Evolutionary conservation across 2,329 filamentous ascomycete species (phyloP).

Genomic region (Podosphaera fusca): DNA sequence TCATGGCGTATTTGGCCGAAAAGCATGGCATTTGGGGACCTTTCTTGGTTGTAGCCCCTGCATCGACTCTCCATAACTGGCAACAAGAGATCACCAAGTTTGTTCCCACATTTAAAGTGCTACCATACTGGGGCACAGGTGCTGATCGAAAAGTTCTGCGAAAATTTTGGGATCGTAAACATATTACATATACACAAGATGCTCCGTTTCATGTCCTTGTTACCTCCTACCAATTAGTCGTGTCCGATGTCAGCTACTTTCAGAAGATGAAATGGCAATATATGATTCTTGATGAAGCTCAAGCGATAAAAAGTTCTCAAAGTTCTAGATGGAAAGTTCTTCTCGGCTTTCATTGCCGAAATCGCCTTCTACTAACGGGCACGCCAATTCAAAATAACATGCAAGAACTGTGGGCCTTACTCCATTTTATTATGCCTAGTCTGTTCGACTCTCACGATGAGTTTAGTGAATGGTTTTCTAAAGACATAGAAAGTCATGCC

Average conservation of each 20-base stretch:
- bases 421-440: slow-evolving; percentile 99
- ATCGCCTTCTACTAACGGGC: slow-evolving; percentile 77
- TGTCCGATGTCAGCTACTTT: slow-evolving; percentile 90
- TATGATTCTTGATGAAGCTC: slow-evolving; percentile 97
- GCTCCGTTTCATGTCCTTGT: slow-evolving; percentile 89
- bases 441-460: slow-evolving; percentile 87
- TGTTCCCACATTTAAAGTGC: slow-evolving; percentile 78
- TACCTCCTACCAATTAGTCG: slow-evolving; percentile 91
- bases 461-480: slow-evolving; percentile 85
- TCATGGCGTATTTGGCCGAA: slow-evolving; percentile 96
- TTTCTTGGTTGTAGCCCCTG: slow-evolving; percentile 86
- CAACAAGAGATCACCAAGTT: slow-evolving; percentile 94
- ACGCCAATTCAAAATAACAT: slow-evolving; percentile 99
- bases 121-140: slow-evolving; percentile 93
- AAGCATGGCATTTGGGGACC: slow-evolving; percentile 97
- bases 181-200: slow-evolving; percentile 82
- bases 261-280: slow-evolving; percentile 99
- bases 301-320: slow-evolving; percentile 94
- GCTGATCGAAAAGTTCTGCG: slow-evolving; percentile 86
- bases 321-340: slow-evolving; percentile 95
- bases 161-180: slow-evolving; percentile 98
- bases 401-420: slow-evolving; percentile 91
- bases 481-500: slow-evolving; percentile 92
- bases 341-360: slow-evolving; percentile 83
- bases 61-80: slow-evolving; percentile 96